These are phyloP conservation scores for Colletotrichum eremochloae DNA, from an alignment of 2,329 filamentous ascomycete species.

Conservation along the genomic window DNA sequence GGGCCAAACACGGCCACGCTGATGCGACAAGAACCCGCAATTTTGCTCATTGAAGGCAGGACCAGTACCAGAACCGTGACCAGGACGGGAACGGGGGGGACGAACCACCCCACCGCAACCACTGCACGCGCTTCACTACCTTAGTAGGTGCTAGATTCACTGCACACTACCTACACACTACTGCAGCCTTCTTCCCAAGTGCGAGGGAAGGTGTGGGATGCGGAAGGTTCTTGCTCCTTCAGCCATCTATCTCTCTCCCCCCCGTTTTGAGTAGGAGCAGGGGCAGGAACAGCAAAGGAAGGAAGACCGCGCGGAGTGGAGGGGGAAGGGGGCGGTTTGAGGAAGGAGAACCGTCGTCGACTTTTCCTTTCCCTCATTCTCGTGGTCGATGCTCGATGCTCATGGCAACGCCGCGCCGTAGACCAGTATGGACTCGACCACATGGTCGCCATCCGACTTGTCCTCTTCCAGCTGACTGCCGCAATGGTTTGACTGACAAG, in stretches of 20 bases:
- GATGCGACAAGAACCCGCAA: neutral
- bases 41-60: slow-evolving; percentile 3
- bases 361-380: too few species aligned
- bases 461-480: slow-evolving; percentile 18
- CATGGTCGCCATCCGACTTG: slow-evolving; percentile 3
- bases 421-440: slow-evolving; percentile 6
- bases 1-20: slow-evolving; percentile 16
- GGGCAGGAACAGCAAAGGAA: neutral
- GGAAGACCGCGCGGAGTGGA: neutral
- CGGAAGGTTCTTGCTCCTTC: slow-evolving; percentile 4
- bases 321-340: neutral
- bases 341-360: too few species aligned
- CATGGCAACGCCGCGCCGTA: neutral
- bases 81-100: neutral
- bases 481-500: slow-evolving; percentile 11
- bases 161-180: neutral
- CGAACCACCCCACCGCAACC: slow-evolving; percentile 31
- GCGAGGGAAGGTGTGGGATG: slow-evolving; percentile 6
- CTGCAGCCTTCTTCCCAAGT: slow-evolving; percentile 41
- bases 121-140: too few species aligned
- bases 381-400: too few species aligned
- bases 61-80: neutral
- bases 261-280: neutral
- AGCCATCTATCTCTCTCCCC: neutral
- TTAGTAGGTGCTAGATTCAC: too few species aligned